phyloP scores from a whole-genome alignment of 371 early-diverging fungal species.

The Cokeromyces recurvatus region DNA sequence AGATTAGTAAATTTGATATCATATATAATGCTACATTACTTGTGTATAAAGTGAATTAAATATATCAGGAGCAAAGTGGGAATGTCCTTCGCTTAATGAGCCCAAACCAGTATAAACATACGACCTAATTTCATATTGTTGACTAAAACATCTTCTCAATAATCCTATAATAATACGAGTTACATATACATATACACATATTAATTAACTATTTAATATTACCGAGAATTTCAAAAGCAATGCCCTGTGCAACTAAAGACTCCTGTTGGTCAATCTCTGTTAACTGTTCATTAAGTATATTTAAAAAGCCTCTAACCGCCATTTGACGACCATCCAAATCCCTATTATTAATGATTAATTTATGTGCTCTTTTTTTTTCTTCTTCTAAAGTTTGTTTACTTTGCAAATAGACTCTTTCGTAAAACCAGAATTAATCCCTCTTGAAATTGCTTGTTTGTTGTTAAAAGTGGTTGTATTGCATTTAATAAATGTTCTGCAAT shows the following conservation, averaged over 20 bases:
- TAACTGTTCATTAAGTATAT: conserved; percentile 30
- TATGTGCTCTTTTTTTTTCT: background rate
- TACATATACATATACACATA: too few species aligned
- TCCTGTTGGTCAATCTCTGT: conserved; percentile 6
- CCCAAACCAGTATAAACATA: conserved; percentile 50
- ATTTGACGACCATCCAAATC: conserved; percentile 53
- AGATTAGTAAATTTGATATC: too few species aligned
- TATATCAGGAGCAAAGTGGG: conserved; percentile 36
- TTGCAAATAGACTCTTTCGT: conserved; percentile 59
- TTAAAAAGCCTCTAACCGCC: conserved; percentile 54
- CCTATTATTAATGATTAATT: too few species aligned
- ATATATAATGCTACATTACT: conserved; percentile 13
- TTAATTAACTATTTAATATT: too few species aligned
- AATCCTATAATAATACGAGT: too few species aligned
- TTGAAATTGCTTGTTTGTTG: conserved; percentile 44
- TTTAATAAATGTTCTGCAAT: conserved; percentile 48
- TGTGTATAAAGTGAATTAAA: conserved; percentile 53
- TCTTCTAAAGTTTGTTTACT: conserved; percentile 31
- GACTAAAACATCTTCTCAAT: conserved; percentile 54
- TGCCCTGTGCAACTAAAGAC: conserved; percentile 21
- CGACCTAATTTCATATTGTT: conserved; percentile 51
- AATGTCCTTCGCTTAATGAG: conserved; percentile 23
- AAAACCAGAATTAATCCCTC: conserved; percentile 56
- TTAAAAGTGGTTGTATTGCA: conserved; percentile 48
- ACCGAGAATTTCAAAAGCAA: conserved; percentile 54